phyloP scores from a whole-genome alignment of 352 stramenopile species.

The Pelagophyceae sp. region DNA sequence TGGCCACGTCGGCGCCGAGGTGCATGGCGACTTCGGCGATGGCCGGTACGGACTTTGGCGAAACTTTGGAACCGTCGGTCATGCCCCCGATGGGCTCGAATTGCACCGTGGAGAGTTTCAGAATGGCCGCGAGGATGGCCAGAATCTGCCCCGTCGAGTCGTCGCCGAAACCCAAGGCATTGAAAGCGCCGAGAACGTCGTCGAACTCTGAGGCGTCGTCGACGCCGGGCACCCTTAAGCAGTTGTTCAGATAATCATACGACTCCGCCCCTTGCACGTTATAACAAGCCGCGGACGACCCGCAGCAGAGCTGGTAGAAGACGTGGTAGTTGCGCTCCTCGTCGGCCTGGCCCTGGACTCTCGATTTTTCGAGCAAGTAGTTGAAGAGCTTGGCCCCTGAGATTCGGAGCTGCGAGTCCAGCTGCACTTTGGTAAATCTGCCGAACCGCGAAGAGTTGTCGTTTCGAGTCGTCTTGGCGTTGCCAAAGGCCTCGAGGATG shows the following conservation, averaged over 20 bases:
- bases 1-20: constrained; percentile 19
- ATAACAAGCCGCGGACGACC: constrained; percentile 56
- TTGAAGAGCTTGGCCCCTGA: constrained; percentile 69
- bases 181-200: constrained; percentile 64
- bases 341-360: constrained; percentile 64
- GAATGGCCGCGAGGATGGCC: constrained; percentile 64
- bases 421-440: constrained; percentile 86
- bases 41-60: not conserved
- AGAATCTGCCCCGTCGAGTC: constrained; percentile 69
- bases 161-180: constrained; percentile 60
- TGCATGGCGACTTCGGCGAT: constrained; percentile 32
- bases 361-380: constrained; percentile 82
- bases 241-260: not conserved
- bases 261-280: constrained; percentile 30
- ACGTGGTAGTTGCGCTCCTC: constrained; percentile 85
- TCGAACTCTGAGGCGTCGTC: constrained; percentile 62
- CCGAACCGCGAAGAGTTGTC: constrained; percentile 84
- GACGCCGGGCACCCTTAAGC: constrained; percentile 21
- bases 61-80: constrained; percentile 66
- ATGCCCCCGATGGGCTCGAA: constrained; percentile 70
- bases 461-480: constrained; percentile 89
- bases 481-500: constrained; percentile 92
- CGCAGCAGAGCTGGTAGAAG: constrained; percentile 78
- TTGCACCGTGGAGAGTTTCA: constrained; percentile 68
- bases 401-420: constrained; percentile 50